These are phyloP conservation scores for Firmiana major DNA, from an alignment of 345 rosid genomes.

Conservation along the genomic window DNA sequence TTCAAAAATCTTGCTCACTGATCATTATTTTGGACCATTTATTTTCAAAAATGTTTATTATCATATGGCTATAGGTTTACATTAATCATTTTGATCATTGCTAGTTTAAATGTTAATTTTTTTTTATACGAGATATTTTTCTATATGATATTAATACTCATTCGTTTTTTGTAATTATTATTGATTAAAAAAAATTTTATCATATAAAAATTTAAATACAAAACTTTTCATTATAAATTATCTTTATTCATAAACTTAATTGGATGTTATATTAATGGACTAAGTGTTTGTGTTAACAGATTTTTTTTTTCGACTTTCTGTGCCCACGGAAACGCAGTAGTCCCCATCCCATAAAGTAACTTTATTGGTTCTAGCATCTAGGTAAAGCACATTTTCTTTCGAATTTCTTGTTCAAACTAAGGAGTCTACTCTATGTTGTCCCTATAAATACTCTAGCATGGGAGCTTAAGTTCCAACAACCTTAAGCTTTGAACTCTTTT, in stretches of 20 bases:
- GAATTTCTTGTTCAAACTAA: conserved; percentile 35
- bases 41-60: not conserved
- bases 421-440: conserved; percentile 28
- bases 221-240: too few relatives aligned
- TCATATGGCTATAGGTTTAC: not conserved
- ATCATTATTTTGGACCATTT: not conserved
- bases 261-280: too few relatives aligned
- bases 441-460: conserved; percentile 57
- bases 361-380: conserved; percentile 42
- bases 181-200: too few relatives aligned
- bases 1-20: conserved; percentile 6
- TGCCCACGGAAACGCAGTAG: conserved; percentile 13
- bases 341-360: conserved; percentile 37
- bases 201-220: too few relatives aligned
- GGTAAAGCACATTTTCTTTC: conserved; percentile 28
- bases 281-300: too few relatives aligned
- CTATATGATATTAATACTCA: too few relatives aligned
- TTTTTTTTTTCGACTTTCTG: too few relatives aligned
- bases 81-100: not conserved
- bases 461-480: conserved; percentile 33
- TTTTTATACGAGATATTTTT: too few relatives aligned
- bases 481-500: conserved; percentile 28
- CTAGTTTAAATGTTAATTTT: too few relatives aligned
- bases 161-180: too few relatives aligned
- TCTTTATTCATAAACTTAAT: too few relatives aligned